phyloP scores from a whole-genome alignment of 352 stramenopile species.

The Phytophthora vignae region DNA sequence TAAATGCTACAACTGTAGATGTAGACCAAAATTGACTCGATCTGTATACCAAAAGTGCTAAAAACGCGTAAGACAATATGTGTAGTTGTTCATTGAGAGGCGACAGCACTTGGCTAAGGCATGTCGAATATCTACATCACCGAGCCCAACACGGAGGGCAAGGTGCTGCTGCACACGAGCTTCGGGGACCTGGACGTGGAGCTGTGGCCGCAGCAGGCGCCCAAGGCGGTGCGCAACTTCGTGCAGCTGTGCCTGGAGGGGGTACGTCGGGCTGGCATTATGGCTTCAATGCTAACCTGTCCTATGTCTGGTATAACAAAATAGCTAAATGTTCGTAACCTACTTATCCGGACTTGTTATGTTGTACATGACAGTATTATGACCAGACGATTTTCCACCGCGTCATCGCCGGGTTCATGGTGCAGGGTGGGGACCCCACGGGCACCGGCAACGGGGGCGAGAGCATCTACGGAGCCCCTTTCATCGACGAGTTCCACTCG shows the following conservation, averaged over 20 bases:
- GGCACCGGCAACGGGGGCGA: conserved; percentile 85
- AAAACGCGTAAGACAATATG: no score
- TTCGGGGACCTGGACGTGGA: conserved; percentile 98
- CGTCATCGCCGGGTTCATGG: conserved; percentile 95
- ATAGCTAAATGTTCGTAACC: not conserved
- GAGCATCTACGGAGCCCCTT: conserved; percentile 79
- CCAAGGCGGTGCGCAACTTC: conserved; percentile 94
- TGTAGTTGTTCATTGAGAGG: not conserved
- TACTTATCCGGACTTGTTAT: conserved; percentile 1
- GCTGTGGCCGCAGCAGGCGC: conserved; percentile 97
- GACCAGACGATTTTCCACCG: conserved; percentile 96
- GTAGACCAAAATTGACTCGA: no score
- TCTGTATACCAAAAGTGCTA: no score
- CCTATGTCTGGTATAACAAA: conserved; percentile 4
- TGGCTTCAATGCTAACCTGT: not conserved
- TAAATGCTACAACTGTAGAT: no score
- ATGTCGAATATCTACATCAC: conserved; percentile 99
- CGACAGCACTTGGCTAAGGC: not conserved
- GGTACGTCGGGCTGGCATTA: conserved; percentile 25
- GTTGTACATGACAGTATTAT: conserved; percentile 88
- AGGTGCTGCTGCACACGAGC: conserved; percentile 97
- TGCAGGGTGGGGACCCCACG: conserved; percentile 95
- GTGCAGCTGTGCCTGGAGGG: conserved; percentile 92
- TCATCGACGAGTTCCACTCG: conserved; percentile 94
- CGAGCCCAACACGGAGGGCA: conserved; percentile 95